Base-by-base conservation (phyloP, 371 early-diverging fungal genomes). In the Mortierella sp. region DNA sequence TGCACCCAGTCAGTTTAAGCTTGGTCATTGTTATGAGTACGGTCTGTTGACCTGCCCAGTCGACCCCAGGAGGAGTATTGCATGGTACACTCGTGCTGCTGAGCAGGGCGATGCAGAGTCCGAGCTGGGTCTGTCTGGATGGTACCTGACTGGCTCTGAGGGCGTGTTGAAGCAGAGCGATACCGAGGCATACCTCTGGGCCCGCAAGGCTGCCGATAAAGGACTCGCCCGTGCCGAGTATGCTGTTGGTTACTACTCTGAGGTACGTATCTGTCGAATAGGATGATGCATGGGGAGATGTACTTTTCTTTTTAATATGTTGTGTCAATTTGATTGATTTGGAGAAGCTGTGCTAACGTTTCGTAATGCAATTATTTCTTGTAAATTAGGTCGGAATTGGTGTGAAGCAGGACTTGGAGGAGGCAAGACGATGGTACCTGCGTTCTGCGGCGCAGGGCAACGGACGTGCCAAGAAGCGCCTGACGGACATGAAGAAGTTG, bases 51-150 rank as follows among this genome's bases (percentile, higher is more conserved):
- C 93, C n/a, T 96, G 97, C 75, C 95, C 96, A 0, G 90, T 96
- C 3, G 98, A 98, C 82, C 94, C 99, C 5, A 90, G 96, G 31
- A 90, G 96, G 51, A 97, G 97, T 11, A 98, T 99, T 86, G 96
- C 96, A 5, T 99, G 99, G 98, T 98, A 98, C 89, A 96, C 98
- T 51, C 94, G 94, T 9, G 96, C 98, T 2, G 97, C 97, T 10
- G 95, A 98, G 73, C 93, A 96, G 81, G 95, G 95, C 5, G 93
- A 98, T 82, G 86, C 95, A 3, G 96, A 96, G 54, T 92, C 95
- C 8, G 95, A 96, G 77, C 88, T 97, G 72, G 96, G 96, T 34
- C 90, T 97, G 31, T 95, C 96, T 1, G 97, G 97, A 10, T 97
- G 97, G 97, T 97, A 97, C 79, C 87, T 97, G 81, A 97, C 97